Evolutionary conservation across 371 early-diverging fungal species (phyloP).

Genomic region (Dichotomocladium elegans): DNA sequence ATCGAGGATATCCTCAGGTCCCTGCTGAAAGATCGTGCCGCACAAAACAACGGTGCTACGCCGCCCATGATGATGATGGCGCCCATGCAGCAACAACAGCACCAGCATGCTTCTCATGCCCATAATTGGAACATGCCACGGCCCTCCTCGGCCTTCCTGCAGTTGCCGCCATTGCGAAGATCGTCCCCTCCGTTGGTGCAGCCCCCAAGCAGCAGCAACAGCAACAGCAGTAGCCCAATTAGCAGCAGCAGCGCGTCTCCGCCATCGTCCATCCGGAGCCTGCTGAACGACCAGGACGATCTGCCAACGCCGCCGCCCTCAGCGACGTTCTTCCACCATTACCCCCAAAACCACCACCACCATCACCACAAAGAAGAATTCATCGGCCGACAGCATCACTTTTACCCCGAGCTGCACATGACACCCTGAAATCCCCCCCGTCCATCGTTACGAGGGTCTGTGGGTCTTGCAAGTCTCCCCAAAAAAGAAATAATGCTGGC

Average conservation of each 20-base stretch:
- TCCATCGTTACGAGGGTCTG: no score
- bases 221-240: no score
- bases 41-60: not conserved
- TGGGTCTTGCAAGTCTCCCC: no score
- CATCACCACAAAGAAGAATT: not conserved
- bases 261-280: conserved; percentile 23
- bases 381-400: not conserved
- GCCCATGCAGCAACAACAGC: not conserved
- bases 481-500: no score
- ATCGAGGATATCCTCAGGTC: conserved; percentile 39
- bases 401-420: not conserved
- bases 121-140: conserved; percentile 10
- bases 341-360: conserved; percentile 2
- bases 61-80: not conserved
- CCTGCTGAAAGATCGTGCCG: conserved; percentile 16
- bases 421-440: no score
- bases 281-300: conserved; percentile 24
- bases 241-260: conserved; percentile 24
- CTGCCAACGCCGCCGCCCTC: conserved; percentile 10
- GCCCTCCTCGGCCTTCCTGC: conserved; percentile 2
- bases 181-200: not conserved
- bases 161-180: conserved; percentile 9
- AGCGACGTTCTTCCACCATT: conserved; percentile 6
- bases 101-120: conserved; percentile 13
- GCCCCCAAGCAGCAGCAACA: no score